Evolutionary conservation across 2,329 filamentous ascomycete species (phyloP).

Genomic region (Furcasterigmium furcatum): DNA sequence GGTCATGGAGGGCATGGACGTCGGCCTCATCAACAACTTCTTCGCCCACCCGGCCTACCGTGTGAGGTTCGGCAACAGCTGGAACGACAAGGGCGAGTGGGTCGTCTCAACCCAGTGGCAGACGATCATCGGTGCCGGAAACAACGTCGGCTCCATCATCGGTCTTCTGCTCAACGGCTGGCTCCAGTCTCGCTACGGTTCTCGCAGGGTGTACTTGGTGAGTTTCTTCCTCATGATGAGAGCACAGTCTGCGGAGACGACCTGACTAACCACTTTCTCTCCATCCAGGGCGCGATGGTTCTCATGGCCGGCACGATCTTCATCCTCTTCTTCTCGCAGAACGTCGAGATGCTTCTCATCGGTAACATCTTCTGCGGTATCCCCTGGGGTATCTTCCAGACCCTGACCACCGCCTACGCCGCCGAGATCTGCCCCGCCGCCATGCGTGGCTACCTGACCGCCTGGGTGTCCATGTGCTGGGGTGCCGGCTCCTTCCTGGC

Average conservation of each 20-base stretch:
- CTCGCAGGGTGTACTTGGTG: conserved; percentile 30
- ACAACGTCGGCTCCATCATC: conserved; percentile 35
- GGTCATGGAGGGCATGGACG: conserved; percentile 31
- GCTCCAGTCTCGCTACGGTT: conserved; percentile 28
- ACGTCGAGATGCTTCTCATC: conserved; percentile 24
- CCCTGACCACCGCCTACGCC: conserved; percentile 32
- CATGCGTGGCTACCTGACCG: conserved; percentile 35
- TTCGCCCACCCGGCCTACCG: conserved; percentile 26
- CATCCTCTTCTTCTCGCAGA: conserved; percentile 29
- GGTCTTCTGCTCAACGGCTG: conserved; percentile 38
- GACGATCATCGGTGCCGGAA: conserved; percentile 34
- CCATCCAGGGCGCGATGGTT: conserved; percentile 19
- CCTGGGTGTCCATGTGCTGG: conserved; percentile 36
- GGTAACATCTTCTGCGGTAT: conserved; percentile 19
- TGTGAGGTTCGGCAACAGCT: conserved; percentile 30
- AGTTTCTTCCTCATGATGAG: background rate
- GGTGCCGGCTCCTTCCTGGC: conserved; percentile 31
- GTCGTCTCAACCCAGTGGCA: conserved; percentile 43
- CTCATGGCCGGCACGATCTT: conserved; percentile 32
- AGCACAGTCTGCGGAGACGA: background rate
- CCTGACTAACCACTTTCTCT: background rate
- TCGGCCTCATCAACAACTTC: conserved; percentile 34
- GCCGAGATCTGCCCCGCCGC: conserved; percentile 31
- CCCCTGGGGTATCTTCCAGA: conserved; percentile 30
- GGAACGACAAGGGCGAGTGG: conserved; percentile 21